A percentile compares a stretch with the other conserved stretches of the same genome.
phyloP scores from a whole-genome alignment of 495 filamentous ascomycete species.

The Penicillium coprophilum region DNA sequence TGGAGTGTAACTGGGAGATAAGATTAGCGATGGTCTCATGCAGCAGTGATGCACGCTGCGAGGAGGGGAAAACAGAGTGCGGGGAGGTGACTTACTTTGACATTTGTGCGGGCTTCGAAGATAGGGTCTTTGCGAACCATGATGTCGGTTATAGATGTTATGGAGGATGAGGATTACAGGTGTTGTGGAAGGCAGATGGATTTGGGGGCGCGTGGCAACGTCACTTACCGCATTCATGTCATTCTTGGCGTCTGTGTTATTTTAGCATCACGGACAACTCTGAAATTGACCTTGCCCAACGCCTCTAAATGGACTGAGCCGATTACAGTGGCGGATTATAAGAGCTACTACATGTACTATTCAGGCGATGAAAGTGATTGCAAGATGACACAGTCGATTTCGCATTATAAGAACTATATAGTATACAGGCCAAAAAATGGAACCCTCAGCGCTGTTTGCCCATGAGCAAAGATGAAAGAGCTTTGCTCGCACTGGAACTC shows the following conservation, averaged over 20 bases:
- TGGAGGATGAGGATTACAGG: constrained; percentile 1
- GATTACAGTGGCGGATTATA: background rate
- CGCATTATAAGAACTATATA: constrained; percentile 18
- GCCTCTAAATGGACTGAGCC: background rate
- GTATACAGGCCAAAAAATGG: constrained; percentile 24
- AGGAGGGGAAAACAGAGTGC: constrained; percentile 4
- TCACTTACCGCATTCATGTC: constrained; percentile 30
- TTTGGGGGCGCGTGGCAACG: constrained; percentile 29
- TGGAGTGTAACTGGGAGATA: constrained; percentile 42
- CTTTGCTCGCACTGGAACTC: constrained; percentile 38
- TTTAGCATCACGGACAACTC: constrained; percentile 1
- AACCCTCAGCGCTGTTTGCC: constrained; percentile 36
- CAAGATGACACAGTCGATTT: constrained; percentile 19
- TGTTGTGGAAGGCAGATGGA: constrained; percentile 8
- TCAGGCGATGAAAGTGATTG: background rate
- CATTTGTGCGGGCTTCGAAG: constrained; percentile 53
- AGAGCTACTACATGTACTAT: background rate
- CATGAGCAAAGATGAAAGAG: constrained; percentile 37
- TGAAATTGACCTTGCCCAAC: background rate
- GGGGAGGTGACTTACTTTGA: constrained; percentile 36
- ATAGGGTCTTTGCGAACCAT: constrained; percentile 52
- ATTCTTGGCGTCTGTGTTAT: constrained; percentile 15
- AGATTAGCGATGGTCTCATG: background rate
- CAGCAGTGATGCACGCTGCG: background rate
- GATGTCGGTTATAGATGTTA: constrained; percentile 16